phyloP scores from a whole-genome alignment of 768 basidiomycete genomes.

The Russula lepida region DNA sequence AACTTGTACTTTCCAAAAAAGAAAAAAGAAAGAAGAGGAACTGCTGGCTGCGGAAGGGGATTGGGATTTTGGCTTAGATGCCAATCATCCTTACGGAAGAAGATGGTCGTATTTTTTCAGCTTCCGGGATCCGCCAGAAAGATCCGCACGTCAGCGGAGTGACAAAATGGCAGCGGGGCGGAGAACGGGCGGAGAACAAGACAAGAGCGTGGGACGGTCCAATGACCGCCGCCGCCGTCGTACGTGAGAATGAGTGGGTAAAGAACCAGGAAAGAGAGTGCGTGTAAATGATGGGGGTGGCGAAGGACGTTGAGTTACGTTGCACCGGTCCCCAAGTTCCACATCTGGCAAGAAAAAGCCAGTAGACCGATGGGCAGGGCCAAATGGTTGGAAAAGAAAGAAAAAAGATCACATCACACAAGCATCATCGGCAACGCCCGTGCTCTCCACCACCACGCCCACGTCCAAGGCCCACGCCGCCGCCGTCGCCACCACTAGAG shows the following conservation, averaged over 20 bases:
- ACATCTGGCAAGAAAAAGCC: conserved; percentile 8
- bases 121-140: conserved; percentile 4
- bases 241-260: not conserved
- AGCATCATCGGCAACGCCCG: conserved; percentile 7
- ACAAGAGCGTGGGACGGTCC: not conserved
- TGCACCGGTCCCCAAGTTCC: conserved; percentile 10
- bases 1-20: not conserved
- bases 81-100: too few relatives aligned
- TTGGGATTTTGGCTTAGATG: not conserved
- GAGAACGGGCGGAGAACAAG: too few relatives aligned
- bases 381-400: not conserved
- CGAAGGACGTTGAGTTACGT: not conserved
- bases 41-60: not conserved
- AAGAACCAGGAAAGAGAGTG: not conserved
- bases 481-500: not conserved
- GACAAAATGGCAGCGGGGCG: not conserved
- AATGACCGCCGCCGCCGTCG: not conserved
- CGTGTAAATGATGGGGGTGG: not conserved
- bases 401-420: not conserved
- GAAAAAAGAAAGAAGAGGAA: not conserved
- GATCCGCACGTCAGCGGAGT: conserved; percentile 9
- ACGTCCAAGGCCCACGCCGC: not conserved
- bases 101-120: too few relatives aligned
- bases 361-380: not conserved
- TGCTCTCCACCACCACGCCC: not conserved